Evolutionary conservation across 164 flowering plant species (phyloP).

Genomic region (Annona squamosa): DNA sequence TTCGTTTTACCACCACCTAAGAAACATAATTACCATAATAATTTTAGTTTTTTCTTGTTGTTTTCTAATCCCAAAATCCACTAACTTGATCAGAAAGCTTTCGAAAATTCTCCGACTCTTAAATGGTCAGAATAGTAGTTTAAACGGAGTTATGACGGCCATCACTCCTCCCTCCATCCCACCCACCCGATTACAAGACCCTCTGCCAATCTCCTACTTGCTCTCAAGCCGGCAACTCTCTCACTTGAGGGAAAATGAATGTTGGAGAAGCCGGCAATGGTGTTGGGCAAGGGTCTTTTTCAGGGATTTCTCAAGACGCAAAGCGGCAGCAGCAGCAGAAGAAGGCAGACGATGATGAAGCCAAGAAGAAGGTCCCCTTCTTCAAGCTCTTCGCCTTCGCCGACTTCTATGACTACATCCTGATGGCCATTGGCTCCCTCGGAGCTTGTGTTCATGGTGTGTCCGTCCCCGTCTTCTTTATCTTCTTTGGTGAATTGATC

Average conservation of each 20-base stretch:
- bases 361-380: slow-evolving; percentile 41
- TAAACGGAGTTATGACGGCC: neutral
- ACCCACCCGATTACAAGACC: neutral
- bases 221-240: neutral
- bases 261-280: neutral
- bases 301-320: slow-evolving; percentile 5
- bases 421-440: slow-evolving; percentile 73
- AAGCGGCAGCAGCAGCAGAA: slow-evolving; percentile 14
- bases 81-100: too few species aligned
- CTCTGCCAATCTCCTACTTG: neutral
- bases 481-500: slow-evolving; percentile 83
- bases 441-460: slow-evolving; percentile 88
- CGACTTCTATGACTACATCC: slow-evolving; percentile 59
- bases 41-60: neutral
- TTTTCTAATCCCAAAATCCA: neutral
- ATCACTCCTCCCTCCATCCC: neutral
- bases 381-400: slow-evolving; percentile 74
- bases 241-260: neutral
- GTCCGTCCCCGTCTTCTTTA: slow-evolving; percentile 91
- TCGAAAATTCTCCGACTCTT: neutral
- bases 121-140: neutral
- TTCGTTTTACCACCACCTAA: neutral
- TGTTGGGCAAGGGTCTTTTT: neutral
- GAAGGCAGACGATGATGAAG: slow-evolving; percentile 10
- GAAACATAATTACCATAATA: neutral